Evolutionary conservation across 805 yeast genomes (phyloP), one percentile per base, ranked within the genome.

Genomic region (Ogataea polymorpha): DNA sequence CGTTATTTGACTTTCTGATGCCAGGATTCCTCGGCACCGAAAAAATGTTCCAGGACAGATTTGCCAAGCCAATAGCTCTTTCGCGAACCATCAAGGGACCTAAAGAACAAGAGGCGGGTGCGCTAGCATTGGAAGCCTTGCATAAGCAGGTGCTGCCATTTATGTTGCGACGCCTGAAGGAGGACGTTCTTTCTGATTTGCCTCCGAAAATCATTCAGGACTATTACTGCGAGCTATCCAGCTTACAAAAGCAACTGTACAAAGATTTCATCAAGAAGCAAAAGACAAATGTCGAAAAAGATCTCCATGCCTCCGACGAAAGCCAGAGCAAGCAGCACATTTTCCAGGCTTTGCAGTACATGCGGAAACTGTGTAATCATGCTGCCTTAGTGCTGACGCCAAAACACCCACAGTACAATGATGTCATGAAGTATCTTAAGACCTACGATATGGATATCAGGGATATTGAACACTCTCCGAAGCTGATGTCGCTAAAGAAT

Each of bases 151-250:
- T 89, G 0, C 70, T 93, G 34, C 99, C 99, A 12, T 93, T 93
- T 62, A 84, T 95, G 89, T 70, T 93, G 49, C 83, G 99, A 62
- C 82, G 99, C 61, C 73, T 93, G 57, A 93, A 93, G 62, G 98
- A 93, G 59, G 98, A 93, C 53, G 99, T 93, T 4, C 70, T 93
- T 39, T 84, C 95, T 1, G 99, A 93, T 61, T 71, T 93, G 52
- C 99, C 99, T 8, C 99, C 99, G 28, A 93, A 93, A 65, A 93
- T 95, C 53, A 93, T 93, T 51, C 99, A 93, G 62, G 99, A 93
- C 67, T 91, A 93, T 63, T 93, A 93, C 62, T 93, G 99, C 68
- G 98, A 93, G 51, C 71, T 95, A 48, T 87, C 96, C 53, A 96
- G 88, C 48, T 68, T 89, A 42, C 99, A 93, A 61, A 84, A 82